Evolutionary conservation across 2,329 filamentous ascomycete genomes (phyloP).

Genomic region (Aureobasidium vineae): DNA sequence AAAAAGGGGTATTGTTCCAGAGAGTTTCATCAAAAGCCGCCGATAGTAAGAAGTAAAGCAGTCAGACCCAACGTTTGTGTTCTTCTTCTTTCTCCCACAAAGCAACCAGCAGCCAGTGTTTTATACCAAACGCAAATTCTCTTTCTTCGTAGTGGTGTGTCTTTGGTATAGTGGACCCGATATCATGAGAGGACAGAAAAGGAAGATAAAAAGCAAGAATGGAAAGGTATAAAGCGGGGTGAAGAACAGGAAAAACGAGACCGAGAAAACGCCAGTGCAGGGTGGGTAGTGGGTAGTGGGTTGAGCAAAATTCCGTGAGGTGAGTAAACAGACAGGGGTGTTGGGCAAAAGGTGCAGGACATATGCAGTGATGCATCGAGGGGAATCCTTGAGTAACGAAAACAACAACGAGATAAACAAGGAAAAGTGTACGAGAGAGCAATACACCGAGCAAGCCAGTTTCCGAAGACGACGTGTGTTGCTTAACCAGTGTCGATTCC

Average conservation of each 20-base stretch:
- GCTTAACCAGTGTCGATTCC: background rate
- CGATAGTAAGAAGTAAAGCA: constrained; percentile 3
- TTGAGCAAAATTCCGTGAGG: background rate
- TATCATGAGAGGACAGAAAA: constrained; percentile 19
- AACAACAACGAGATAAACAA: constrained; percentile 3
- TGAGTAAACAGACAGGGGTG: constrained; percentile 10
- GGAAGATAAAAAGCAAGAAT: constrained; percentile 20
- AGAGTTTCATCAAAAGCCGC: constrained; percentile 21
- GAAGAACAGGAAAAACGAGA: constrained; percentile 3
- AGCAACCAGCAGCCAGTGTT: constrained; percentile 11
- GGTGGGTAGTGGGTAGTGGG: background rate
- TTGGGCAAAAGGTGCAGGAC: constrained; percentile 8
- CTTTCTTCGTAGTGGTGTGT: background rate
- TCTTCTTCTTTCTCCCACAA: background rate
- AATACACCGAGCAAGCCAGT: background rate
- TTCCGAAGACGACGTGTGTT: background rate
- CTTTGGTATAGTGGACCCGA: constrained; percentile 19
- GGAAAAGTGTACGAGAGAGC: background rate
- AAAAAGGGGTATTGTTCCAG: constrained; percentile 23
- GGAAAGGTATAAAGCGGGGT: constrained; percentile 16
- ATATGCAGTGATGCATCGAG: constrained; percentile 23
- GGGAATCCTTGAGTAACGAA: constrained; percentile 7
- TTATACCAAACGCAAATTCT: constrained; percentile 7
- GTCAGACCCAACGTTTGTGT: background rate
- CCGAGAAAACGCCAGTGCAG: constrained; percentile 12